These are phyloP conservation scores for Lindgomyces ingoldianus DNA, from an alignment of 495 filamentous ascomycete genomes.

Conservation along the genomic window DNA sequence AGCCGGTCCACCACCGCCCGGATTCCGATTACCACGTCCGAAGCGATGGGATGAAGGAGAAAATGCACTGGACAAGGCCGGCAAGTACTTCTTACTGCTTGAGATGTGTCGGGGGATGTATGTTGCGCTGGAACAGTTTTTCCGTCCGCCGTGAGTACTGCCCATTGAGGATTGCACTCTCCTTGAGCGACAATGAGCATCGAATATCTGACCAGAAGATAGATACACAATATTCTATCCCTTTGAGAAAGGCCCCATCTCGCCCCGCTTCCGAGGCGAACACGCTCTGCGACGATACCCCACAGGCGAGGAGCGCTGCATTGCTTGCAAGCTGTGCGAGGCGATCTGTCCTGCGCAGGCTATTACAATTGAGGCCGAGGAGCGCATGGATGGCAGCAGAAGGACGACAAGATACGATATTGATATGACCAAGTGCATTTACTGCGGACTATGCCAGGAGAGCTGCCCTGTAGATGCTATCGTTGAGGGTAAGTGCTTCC, in stretches of 20 bases:
- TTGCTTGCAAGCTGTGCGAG: conserved; percentile 99
- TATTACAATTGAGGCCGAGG: conserved; percentile 98
- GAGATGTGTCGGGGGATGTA: conserved; percentile 99
- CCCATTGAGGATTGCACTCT: background rate
- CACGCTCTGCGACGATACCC: conserved; percentile 94
- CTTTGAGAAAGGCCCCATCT: conserved; percentile 98
- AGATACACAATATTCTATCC: conserved; percentile 99
- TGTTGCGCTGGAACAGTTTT: conserved; percentile 95
- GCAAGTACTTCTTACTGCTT: conserved; percentile 87
- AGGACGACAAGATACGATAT: conserved; percentile 97
- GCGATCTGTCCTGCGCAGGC: conserved; percentile 95
- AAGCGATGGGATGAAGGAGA: conserved; percentile 73
- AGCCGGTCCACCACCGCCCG: conserved; percentile 70
- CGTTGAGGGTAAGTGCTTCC: conserved; percentile 51
- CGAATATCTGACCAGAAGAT: conserved; percentile 1
- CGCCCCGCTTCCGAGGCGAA: conserved; percentile 94
- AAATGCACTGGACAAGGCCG: conserved; percentile 75
- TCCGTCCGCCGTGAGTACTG: conserved; percentile 84
- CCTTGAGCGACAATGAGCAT: background rate
- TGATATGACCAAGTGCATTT: conserved; percentile 99
- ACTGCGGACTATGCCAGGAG: conserved; percentile 99
- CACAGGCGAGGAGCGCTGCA: conserved; percentile 96
- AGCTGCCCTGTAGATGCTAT: conserved; percentile 98
- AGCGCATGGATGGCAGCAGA: conserved; percentile 91
- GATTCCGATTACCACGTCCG: conserved; percentile 70